A percentile compares a stretch with the other conserved stretches of the same genome.
Conservation (phyloP, 2,329 filamentous ascomycete species). For the Claviceps pusilla region DNA sequence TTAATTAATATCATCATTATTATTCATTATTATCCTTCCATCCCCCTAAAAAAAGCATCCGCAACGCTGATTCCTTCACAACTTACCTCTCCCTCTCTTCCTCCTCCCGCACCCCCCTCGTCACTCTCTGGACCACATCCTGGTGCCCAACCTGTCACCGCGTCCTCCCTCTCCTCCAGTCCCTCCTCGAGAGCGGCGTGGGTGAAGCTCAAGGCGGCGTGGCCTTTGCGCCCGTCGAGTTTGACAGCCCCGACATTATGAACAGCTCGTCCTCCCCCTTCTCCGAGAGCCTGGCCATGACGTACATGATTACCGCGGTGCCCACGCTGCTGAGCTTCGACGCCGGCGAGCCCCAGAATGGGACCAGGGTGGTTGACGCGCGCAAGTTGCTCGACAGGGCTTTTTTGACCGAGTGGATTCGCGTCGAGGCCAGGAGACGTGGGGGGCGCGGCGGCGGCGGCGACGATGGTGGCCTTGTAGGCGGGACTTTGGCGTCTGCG, state of each 20-base stretch:
- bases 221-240: conserved; percentile 38
- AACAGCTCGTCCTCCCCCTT: conserved; percentile 7
- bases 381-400: conserved; percentile 31
- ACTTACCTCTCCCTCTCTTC: conserved; percentile 41
- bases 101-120: conserved; percentile 37
- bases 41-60: conserved; percentile 27
- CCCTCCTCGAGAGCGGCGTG: conserved; percentile 34
- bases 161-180: conserved; percentile 32
- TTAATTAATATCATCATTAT: too few relatives aligned
- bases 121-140: conserved; percentile 46
- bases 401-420: conserved; percentile 40
- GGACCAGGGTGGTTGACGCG: conserved; percentile 35
- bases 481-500: conserved; percentile 9
- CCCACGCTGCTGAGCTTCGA: conserved; percentile 45
- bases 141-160: conserved; percentile 40
- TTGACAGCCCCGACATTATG: conserved; percentile 44
- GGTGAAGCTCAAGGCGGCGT: conserved; percentile 43
- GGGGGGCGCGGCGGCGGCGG: conserved; percentile 23
- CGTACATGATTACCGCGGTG: conserved; percentile 43
- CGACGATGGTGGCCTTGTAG: too few relatives aligned
- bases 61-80: conserved; percentile 37
- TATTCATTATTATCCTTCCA: too few relatives aligned
- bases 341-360: conserved; percentile 34
- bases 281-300: conserved; percentile 27
- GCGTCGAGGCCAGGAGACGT: conserved; percentile 31